A percentile compares a stretch with the other conserved stretches of the same genome.
These are phyloP conservation scores for Penicillium sp. DNA, from an alignment of 2,329 filamentous ascomycete genomes.

Conservation along the genomic window DNA sequence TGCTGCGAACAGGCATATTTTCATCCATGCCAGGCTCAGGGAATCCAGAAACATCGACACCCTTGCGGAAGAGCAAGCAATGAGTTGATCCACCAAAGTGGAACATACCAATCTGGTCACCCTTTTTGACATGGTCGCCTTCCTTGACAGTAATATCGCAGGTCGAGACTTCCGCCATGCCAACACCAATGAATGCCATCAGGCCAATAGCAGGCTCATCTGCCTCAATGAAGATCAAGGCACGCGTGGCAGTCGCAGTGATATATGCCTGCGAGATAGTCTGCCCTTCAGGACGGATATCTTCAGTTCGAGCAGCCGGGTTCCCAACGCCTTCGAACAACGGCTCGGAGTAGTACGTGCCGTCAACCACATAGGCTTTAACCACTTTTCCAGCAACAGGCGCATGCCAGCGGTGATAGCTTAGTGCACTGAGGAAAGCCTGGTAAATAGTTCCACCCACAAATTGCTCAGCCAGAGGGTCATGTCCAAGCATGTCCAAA, in stretches of 20 bases:
- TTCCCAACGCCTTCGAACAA: slow-evolving; percentile 49
- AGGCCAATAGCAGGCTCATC: slow-evolving; percentile 65
- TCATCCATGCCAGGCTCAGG: slow-evolving; percentile 23
- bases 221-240: slow-evolving; percentile 67
- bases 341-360: slow-evolving; percentile 67
- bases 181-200: slow-evolving; percentile 68
- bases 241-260: slow-evolving; percentile 65
- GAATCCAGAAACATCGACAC: slow-evolving; percentile 28
- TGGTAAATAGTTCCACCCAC: slow-evolving; percentile 67
- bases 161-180: slow-evolving; percentile 74
- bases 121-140: slow-evolving; percentile 66
- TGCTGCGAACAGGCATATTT: slow-evolving; percentile 29
- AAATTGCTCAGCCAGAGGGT: slow-evolving; percentile 53
- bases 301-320: slow-evolving; percentile 22
- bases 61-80: slow-evolving; percentile 60
- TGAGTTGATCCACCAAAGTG: slow-evolving; percentile 74
- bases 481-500: slow-evolving; percentile 60
- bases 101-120: slow-evolving; percentile 73
- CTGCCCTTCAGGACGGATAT: slow-evolving; percentile 29
- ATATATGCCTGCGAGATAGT: slow-evolving; percentile 62
- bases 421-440: slow-evolving; percentile 65
- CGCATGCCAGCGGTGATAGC: slow-evolving; percentile 70
- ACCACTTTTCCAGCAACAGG: slow-evolving; percentile 63
- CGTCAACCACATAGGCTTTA: slow-evolving; percentile 58
- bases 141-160: slow-evolving; percentile 69